Base-by-base conservation (phyloP, 1,284 basidiomycete genomes). In the Erythrobasidium hasegawianum region DNA sequence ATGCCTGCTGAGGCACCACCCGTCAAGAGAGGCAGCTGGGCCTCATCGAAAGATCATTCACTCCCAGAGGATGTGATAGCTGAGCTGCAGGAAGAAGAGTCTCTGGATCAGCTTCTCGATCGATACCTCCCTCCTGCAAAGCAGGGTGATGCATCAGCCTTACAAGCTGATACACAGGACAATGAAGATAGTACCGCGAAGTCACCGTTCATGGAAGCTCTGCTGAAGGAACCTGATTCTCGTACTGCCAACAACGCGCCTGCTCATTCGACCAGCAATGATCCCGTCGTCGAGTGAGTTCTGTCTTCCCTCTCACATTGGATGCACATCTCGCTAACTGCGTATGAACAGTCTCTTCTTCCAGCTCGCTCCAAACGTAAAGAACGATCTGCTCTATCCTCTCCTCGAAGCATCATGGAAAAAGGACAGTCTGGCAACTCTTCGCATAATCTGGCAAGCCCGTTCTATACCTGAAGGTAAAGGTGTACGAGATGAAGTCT, bases 391-490 rank as follows among this genome's bases (percentile, higher is more conserved):
- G 1, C 43, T 68, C 5, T n/a, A 11, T 20, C 22, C 14, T 4
- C 33, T 62, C 11, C 59, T 68, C 26, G 53, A 27, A 14, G 24
- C 20, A 3, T 59, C 66, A 1, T 68, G 66, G 66, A 14, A 10
- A 18, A 20, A 57, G 18, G 43, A 64, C 38, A 20, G 52, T 3
- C 59, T 68, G 38, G 33, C 18, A 1, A 68, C 66, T 1, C 59
- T 68, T 24, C 47, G 47, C 24, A 56, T 52, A n/a, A 59, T 57
- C 24, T 65, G 27, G 10, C 40, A 64, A 33, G 39, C 38, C 9
- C 20, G 66, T 1, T 57, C 53, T 10, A 64, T 68, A 33, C 53
- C 41, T 27, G 39, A 60, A n/a, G 66, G 66, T 14, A 68, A 68
- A 54, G 66, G 66, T 11, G 45, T 59, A 13, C 2, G 41, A 50